Evolutionary conservation across 31 red algal species (phyloP).

Genomic region (Odonthalia washingtoniensis): DNA sequence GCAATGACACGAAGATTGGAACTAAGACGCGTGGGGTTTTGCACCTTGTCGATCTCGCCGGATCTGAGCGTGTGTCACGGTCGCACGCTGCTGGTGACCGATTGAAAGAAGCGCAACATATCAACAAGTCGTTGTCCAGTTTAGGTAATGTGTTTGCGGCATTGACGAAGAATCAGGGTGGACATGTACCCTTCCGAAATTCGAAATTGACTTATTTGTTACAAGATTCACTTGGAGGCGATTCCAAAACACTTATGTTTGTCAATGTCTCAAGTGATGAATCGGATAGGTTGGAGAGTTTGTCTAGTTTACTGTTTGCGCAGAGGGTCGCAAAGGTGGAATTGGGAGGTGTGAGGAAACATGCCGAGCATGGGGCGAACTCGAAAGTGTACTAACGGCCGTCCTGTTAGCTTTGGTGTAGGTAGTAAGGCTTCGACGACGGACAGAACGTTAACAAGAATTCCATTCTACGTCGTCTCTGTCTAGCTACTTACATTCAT

Average conservation of each 20-base stretch:
- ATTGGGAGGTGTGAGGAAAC: conserved; percentile 58
- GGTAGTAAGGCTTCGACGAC: too few species aligned
- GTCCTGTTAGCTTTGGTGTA: too few species aligned
- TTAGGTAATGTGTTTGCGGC: conserved; percentile 91
- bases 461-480: too few species aligned
- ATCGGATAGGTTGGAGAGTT: conserved; percentile 76
- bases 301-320: conserved; percentile 92
- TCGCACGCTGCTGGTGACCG: conserved; percentile 87
- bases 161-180: conserved; percentile 61
- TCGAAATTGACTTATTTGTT: conserved; percentile 94
- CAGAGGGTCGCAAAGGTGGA: conserved; percentile 82
- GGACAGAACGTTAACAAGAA: too few species aligned
- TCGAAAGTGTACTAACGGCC: too few species aligned
- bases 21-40: conserved; percentile 71
- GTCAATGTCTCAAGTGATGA: conserved; percentile 93
- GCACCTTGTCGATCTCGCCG: conserved; percentile 97
- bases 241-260: conserved; percentile 99
- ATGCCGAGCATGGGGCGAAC: conserved; percentile 70
- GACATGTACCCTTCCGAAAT: conserved; percentile 96
- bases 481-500: too few species aligned
- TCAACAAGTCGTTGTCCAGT: conserved; percentile 97
- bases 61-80: conserved; percentile 90
- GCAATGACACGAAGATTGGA: conserved; percentile 66
- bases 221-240: conserved; percentile 96
- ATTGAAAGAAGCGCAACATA: conserved; percentile 93